Percentiles rank a stretch among this genome's conserved stretches.
Conservation (phyloP, 2,329 filamentous ascomycete genomes). For the Aureobasidium sp. region DNA sequence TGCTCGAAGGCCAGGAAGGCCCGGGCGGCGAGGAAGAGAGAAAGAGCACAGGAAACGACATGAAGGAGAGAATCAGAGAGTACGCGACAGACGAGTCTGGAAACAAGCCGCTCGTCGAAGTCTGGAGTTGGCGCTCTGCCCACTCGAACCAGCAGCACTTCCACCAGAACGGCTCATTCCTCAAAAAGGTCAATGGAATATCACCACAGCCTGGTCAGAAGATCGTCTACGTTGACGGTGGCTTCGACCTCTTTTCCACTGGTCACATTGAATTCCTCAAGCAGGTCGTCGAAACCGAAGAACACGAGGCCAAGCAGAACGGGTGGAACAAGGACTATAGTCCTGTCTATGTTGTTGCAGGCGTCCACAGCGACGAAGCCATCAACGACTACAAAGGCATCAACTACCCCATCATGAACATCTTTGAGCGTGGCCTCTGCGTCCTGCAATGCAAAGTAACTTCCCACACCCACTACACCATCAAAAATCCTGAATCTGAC, state of each 20-base stretch:
- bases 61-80: slow-evolving; percentile 69
- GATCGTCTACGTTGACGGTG: slow-evolving; percentile 91
- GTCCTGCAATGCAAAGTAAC: slow-evolving; percentile 84
- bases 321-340: slow-evolving; percentile 75
- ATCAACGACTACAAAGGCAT: slow-evolving; percentile 96
- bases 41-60: slow-evolving; percentile 55
- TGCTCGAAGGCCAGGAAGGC: slow-evolving; percentile 65
- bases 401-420: slow-evolving; percentile 99
- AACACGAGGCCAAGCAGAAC: slow-evolving; percentile 56
- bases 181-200: slow-evolving; percentile 62
- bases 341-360: slow-evolving; percentile 82
- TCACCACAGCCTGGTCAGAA: slow-evolving; percentile 69
- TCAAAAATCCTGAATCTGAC: slow-evolving; percentile 23
- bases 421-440: slow-evolving; percentile 90
- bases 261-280: slow-evolving; percentile 94
- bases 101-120: slow-evolving; percentile 67
- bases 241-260: slow-evolving; percentile 93
- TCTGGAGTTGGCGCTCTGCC: slow-evolving; percentile 65
- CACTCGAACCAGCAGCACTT: slow-evolving; percentile 13
- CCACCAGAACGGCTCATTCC: slow-evolving; percentile 56
- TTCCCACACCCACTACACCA: too few species aligned
- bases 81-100: slow-evolving; percentile 87
- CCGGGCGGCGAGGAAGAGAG: slow-evolving; percentile 63
- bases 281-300: slow-evolving; percentile 66
- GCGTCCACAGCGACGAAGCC: slow-evolving; percentile 88